These are phyloP conservation scores for Epicoccum nigrum DNA, from an alignment of 2,329 filamentous ascomycete species.

Conservation along the genomic window DNA sequence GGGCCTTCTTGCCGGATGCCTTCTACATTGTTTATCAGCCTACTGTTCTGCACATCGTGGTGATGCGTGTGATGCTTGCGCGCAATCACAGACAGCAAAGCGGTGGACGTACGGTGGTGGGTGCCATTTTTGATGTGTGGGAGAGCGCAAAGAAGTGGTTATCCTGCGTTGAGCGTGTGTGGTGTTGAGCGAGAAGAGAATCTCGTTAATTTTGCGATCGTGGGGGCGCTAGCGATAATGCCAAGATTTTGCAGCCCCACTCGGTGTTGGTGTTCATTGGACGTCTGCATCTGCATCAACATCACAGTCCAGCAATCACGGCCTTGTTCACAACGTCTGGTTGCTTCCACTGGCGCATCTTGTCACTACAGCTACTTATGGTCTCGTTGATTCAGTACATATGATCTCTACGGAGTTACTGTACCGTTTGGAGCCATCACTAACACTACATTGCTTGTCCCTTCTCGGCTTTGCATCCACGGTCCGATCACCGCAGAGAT, in stretches of 20 bases:
- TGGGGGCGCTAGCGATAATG: constrained; percentile 18
- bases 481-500: too few relatives aligned
- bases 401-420: too few relatives aligned
- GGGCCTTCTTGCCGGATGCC: constrained; percentile 56
- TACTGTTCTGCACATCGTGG: constrained; percentile 72
- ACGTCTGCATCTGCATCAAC: too few relatives aligned
- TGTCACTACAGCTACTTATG: too few relatives aligned
- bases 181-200: constrained; percentile 15
- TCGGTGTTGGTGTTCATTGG: too few relatives aligned
- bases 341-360: too few relatives aligned
- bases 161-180: constrained; percentile 73
- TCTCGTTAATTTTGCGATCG: constrained; percentile 27
- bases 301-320: too few relatives aligned
- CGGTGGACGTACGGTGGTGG: constrained; percentile 87
- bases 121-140: constrained; percentile 74
- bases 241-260: constrained; percentile 24
- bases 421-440: too few relatives aligned
- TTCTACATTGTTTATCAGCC: constrained; percentile 79
- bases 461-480: too few relatives aligned
- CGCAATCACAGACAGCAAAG: constrained; percentile 84
- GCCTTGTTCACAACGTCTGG: too few relatives aligned
- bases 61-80: constrained; percentile 25
- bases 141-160: constrained; percentile 80
- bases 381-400: too few relatives aligned
- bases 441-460: too few relatives aligned